Conservation (phyloP, 2,329 filamentous ascomycete species). For the Sporothrix variecibatus region DNA sequence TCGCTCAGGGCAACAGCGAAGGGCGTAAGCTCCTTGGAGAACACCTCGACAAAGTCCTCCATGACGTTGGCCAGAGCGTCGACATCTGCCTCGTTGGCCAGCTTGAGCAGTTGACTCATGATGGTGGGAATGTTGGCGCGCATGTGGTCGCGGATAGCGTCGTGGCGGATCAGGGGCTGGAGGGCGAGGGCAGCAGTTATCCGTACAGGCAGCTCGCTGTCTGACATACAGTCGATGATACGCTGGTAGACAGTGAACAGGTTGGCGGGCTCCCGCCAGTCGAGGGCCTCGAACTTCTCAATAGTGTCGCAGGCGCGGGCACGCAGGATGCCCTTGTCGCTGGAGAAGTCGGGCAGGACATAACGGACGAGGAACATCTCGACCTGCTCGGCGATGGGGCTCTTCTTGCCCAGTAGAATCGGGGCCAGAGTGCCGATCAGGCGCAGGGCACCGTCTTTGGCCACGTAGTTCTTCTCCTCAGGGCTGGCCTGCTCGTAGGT, state of each 20-base stretch:
- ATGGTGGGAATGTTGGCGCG: conserved; percentile 97
- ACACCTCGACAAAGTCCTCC: conserved; percentile 99
- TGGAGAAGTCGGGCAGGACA: conserved; percentile 97
- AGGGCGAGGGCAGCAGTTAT: conserved; percentile 92
- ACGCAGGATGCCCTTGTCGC: conserved; percentile 85
- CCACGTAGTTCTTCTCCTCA: conserved; percentile 87
- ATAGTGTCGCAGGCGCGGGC: conserved; percentile 95
- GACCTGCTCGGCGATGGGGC: conserved; percentile 93
- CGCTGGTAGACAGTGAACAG: conserved; percentile 94
- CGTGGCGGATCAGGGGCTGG: conserved; percentile 93
- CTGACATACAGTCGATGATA: conserved; percentile 95
- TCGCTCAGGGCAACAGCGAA: conserved; percentile 96
- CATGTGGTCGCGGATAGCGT: conserved; percentile 92
- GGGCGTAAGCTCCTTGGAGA: conserved; percentile 92
- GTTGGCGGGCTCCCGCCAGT: conserved; percentile 96
- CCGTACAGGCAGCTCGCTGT: conserved; percentile 86
- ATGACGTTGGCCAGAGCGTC: conserved; percentile 97
- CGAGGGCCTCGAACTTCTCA: conserved; percentile 95
- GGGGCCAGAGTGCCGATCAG: conserved; percentile 96
- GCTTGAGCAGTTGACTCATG: conserved; percentile 96
- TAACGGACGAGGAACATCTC: conserved; percentile 98
- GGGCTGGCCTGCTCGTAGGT: conserved; percentile 83
- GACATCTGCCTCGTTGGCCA: conserved; percentile 97
- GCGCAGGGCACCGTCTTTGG: conserved; percentile 92
- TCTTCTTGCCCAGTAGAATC: conserved; percentile 96